phyloP scores from a whole-genome alignment of 2,329 filamentous ascomycete genomes.

The Colletotrichum cereale region DNA sequence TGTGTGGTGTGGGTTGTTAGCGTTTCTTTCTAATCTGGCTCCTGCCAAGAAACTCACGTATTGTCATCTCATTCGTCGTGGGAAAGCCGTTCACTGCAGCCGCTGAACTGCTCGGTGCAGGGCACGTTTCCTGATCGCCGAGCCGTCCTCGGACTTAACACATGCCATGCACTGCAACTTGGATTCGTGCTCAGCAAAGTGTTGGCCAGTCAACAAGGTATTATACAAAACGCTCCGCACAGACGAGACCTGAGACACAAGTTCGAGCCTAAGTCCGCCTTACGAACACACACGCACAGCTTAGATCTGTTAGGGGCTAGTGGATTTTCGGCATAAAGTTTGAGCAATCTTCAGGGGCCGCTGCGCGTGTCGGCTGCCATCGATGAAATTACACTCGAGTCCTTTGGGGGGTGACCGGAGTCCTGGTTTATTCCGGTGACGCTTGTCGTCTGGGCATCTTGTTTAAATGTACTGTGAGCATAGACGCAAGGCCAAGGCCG shows the following conservation, averaged over 20 bases:
- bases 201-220: background rate
- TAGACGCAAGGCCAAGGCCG: background rate
- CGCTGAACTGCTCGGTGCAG: no score
- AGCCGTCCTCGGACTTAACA: background rate
- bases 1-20: background rate
- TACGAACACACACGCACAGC: background rate
- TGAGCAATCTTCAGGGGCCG: background rate
- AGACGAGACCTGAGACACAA: background rate
- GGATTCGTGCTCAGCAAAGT: no score
- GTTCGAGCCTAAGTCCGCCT: background rate
- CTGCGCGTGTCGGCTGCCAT: background rate
- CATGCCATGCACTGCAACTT: background rate
- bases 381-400: background rate
- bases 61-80: background rate
- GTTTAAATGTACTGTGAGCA: background rate
- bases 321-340: background rate
- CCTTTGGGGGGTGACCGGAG: background rate
- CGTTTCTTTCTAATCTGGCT: background rate
- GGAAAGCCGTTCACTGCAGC: background rate
- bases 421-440: background rate
- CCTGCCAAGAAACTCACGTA: background rate
- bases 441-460: background rate
- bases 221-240: background rate
- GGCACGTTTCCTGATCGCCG: background rate
- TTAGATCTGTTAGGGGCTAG: slow-evolving; percentile 1